phyloP scores from a whole-genome alignment of 345 rosid genomes.

The Eucalyptus pumila region DNA sequence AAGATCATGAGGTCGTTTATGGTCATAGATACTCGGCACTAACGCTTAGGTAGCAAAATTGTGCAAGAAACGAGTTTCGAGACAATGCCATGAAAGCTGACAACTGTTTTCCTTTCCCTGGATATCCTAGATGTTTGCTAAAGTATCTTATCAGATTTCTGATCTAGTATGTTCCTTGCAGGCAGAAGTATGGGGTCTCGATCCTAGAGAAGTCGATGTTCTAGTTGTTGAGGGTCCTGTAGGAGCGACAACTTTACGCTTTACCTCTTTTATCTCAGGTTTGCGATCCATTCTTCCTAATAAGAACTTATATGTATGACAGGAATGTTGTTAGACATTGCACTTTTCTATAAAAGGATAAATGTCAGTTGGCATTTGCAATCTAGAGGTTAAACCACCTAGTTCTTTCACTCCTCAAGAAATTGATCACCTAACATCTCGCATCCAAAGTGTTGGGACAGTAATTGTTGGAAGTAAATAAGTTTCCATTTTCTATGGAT shows the following conservation, averaged over 20 bases:
- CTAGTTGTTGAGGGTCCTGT: slow-evolving; percentile 35
- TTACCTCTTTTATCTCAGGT: no score
- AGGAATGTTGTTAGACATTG: no score
- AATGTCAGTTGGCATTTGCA: background rate
- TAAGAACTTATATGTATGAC: no score
- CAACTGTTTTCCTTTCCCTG: no score
- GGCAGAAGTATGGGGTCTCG: slow-evolving; percentile 93
- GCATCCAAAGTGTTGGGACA: slow-evolving; percentile 92
- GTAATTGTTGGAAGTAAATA: slow-evolving; percentile 37
- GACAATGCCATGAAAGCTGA: no score
- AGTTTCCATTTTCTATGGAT: no score
- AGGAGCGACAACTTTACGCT: no score
- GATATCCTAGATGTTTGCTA: background rate
- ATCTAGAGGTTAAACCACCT: slow-evolving; percentile 55
- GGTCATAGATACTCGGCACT: background rate
- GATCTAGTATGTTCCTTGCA: slow-evolving; percentile 5
- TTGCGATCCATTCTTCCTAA: no score
- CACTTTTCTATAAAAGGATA: background rate
- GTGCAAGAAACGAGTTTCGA: no score
- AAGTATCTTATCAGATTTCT: background rate
- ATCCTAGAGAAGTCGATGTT: slow-evolving; percentile 83
- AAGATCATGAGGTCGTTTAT: no score
- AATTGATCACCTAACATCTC: slow-evolving; percentile 65
- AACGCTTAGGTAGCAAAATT: no score
- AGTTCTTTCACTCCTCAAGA: slow-evolving; percentile 42